Conservation (phyloP, 2,329 filamentous ascomycete genomes). For the Orbilia ellipsospora region DNA sequence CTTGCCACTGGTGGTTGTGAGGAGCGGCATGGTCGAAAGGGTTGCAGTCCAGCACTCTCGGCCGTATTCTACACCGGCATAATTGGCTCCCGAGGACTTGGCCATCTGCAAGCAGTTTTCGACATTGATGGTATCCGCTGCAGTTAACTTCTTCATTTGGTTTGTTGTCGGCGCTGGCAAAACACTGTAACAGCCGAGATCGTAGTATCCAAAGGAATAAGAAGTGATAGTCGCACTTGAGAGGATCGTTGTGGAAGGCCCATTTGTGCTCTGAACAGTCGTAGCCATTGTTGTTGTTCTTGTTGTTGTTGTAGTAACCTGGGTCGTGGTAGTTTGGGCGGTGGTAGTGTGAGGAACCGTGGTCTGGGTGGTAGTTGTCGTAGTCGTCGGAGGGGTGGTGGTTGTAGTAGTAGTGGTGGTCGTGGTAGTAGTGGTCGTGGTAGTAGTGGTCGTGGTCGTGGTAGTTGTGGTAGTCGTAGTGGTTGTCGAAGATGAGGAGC, state of each 20-base stretch:
- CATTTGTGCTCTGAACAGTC: slow-evolving; percentile 3
- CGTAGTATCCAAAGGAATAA: slow-evolving; percentile 44
- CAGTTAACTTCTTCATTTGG: slow-evolving; percentile 35
- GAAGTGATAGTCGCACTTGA: slow-evolving; percentile 2
- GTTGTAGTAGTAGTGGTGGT: slow-evolving; percentile 46
- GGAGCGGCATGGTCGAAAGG: slow-evolving; percentile 55
- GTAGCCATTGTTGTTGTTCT: slow-evolving; percentile 21
- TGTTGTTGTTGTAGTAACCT: slow-evolving; percentile 10
- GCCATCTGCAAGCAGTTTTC: slow-evolving; percentile 58
- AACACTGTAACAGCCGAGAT: slow-evolving; percentile 46
- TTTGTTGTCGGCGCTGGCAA: slow-evolving; percentile 10
- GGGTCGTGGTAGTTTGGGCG: slow-evolving; percentile 12
- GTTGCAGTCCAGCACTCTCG: slow-evolving; percentile 59
- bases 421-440: slow-evolving; percentile 28
- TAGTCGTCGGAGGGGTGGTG: slow-evolving; percentile 3
- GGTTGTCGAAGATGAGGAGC: slow-evolving; percentile 31
- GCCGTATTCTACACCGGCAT: slow-evolving; percentile 59
- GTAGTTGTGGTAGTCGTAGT: slow-evolving; percentile 50
- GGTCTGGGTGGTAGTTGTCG: slow-evolving; percentile 18
- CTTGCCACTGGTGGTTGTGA: slow-evolving; percentile 59
- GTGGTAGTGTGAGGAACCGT: slow-evolving; percentile 10
- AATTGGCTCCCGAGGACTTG: slow-evolving; percentile 56
- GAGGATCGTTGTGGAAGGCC: slow-evolving; percentile 10
- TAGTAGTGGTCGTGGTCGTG: slow-evolving; percentile 9
- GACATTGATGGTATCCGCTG: slow-evolving; percentile 59